Evolutionary conservation across 441 rosid species (phyloP).

Genomic region (Manihot esculenta): DNA sequence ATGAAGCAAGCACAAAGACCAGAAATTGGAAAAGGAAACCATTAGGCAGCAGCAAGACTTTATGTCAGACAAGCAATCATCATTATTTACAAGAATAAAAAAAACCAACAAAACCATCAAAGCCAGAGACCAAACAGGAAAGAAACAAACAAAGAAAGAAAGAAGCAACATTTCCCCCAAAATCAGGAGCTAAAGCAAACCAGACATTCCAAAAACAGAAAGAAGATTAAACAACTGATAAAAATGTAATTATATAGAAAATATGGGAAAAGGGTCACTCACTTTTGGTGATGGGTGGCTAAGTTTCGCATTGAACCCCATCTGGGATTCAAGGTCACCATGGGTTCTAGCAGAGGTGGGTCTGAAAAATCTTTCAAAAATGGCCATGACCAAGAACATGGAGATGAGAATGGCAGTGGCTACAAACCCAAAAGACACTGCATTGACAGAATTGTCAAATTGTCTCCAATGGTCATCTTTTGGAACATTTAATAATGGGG

Average conservation of each 20-base stretch:
- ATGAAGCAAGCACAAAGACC: neutral
- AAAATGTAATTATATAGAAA: conserved; percentile 5
- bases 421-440: conserved; percentile 94
- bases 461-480: conserved; percentile 62
- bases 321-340: conserved; percentile 58
- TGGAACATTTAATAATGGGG: conserved; percentile 44
- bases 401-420: conserved; percentile 98
- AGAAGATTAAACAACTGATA: conserved; percentile 16
- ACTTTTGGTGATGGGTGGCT: conserved; percentile 85
- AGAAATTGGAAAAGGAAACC: neutral
- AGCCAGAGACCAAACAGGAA: conserved; percentile 1
- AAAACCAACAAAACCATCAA: conserved; percentile 22
- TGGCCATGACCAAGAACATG: conserved; percentile 96
- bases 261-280: conserved; percentile 32
- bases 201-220: neutral
- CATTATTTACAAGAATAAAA: conserved; percentile 22
- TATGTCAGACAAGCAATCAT: conserved; percentile 30
- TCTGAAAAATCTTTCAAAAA: conserved; percentile 81
- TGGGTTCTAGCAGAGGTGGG: conserved; percentile 40
- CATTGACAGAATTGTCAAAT: conserved; percentile 77
- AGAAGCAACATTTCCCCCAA: conserved; percentile 8
- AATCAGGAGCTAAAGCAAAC: conserved; percentile 6
- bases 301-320: conserved; percentile 55
- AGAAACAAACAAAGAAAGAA: neutral
- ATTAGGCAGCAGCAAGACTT: conserved; percentile 8